Evolutionary conservation across 2,329 filamentous ascomycete species (phyloP).

Genomic region (Xylaria multiplex): DNA sequence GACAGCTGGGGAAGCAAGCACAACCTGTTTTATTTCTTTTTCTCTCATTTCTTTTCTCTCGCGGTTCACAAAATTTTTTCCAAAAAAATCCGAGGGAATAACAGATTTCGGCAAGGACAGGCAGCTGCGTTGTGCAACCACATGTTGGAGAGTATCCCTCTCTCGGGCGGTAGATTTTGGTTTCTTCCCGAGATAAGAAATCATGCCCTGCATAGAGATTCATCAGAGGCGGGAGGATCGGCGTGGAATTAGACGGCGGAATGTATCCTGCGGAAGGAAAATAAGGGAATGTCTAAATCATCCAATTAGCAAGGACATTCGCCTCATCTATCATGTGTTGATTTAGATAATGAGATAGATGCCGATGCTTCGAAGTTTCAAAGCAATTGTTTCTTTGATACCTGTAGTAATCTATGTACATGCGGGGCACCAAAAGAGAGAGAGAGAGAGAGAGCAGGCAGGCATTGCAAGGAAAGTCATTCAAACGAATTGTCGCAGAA

Average conservation of each 20-base stretch:
- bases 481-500: background rate
- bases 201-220: constrained; percentile 12
- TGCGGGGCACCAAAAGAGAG: background rate
- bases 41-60: too few relatives aligned
- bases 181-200: background rate
- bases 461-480: background rate
- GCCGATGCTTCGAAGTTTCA: background rate
- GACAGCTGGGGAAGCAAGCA: background rate
- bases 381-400: background rate
- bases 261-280: constrained; percentile 25
- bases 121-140: constrained; percentile 19
- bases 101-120: background rate
- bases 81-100: background rate
- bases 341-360: background rate
- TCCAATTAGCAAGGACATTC: background rate
- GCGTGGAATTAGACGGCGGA: background rate
- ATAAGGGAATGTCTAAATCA: too few relatives aligned
- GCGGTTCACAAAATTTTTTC: background rate
- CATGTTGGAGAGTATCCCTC: background rate
- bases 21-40: too few relatives aligned
- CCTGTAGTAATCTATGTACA: too few relatives aligned
- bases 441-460: background rate
- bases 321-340: background rate
- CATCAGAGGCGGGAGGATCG: background rate
- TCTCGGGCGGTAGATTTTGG: background rate